These are phyloP conservation scores for Aspergillus panamensis DNA, from an alignment of 495 filamentous ascomycete species.

Conservation along the genomic window DNA sequence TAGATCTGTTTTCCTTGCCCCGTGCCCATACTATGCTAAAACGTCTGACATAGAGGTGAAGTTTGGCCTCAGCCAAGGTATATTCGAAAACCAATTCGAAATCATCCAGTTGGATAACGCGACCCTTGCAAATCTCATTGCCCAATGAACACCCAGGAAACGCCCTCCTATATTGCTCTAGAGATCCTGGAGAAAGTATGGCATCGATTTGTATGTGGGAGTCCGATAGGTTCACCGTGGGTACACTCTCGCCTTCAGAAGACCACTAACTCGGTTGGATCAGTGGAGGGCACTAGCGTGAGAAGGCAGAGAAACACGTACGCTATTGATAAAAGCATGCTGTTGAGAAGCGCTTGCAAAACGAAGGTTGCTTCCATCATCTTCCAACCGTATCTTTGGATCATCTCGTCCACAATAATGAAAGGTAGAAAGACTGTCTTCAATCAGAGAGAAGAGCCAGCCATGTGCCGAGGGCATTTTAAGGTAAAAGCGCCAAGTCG, in stretches of 20 bases:
- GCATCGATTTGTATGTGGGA: constrained; percentile 37
- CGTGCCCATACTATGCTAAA: constrained; percentile 34
- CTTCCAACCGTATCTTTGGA: constrained; percentile 27
- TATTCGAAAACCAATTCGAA: constrained; percentile 40
- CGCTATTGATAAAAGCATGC: constrained; percentile 25
- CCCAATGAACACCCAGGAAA: constrained; percentile 16
- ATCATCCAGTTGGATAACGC: constrained; percentile 33
- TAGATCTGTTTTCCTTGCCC: constrained; percentile 23
- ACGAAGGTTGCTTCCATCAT: constrained; percentile 40
- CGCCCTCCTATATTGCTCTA: constrained; percentile 18
- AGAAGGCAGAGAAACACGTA: constrained; percentile 12
- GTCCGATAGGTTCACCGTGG: constrained; percentile 36
- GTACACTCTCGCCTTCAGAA: constrained; percentile 16
- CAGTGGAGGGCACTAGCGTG: not conserved
- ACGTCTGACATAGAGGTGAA: constrained; percentile 33
- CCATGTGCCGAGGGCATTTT: not conserved
- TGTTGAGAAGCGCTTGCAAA: constrained; percentile 21
- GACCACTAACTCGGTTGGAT: constrained; percentile 17
- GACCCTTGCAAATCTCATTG: constrained; percentile 27
- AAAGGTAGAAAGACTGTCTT: constrained; percentile 28
- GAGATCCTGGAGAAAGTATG: constrained; percentile 27
- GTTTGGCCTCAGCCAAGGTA: constrained; percentile 24
- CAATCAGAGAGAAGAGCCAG: constrained; percentile 35
- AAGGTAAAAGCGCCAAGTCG: no score
- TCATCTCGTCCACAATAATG: constrained; percentile 10